Conservation (phyloP, 306 rosid species). For the Ormosia emarginata region DNA sequence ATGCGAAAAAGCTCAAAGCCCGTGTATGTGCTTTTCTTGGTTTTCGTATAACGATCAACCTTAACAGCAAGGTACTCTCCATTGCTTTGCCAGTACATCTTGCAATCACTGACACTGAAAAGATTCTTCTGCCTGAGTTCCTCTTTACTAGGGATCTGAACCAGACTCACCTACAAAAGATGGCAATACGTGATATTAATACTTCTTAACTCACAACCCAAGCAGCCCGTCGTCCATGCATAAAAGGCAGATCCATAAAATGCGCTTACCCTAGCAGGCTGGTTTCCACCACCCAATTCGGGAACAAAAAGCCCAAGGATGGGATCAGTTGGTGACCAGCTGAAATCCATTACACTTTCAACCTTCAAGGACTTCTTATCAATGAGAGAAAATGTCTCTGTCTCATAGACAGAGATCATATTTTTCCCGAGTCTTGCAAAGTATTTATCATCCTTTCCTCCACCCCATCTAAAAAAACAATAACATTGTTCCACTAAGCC, state of each 20-base stretch:
- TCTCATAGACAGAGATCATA: conserved; percentile 59
- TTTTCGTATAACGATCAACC: conserved; percentile 73
- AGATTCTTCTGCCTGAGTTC: conserved; percentile 73
- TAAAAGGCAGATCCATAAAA: neutral
- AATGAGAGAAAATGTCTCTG: conserved; percentile 66
- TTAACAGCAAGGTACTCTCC: conserved; percentile 81
- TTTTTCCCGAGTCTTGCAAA: conserved; percentile 76
- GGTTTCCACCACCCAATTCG: conserved; percentile 73
- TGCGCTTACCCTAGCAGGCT: conserved; percentile 68
- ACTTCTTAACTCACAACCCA: neutral
- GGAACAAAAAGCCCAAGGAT: conserved; percentile 69
- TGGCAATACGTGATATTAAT: neutral
- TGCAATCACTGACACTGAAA: conserved; percentile 77
- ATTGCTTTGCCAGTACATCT: conserved; percentile 81
- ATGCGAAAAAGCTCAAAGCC: conserved; percentile 77
- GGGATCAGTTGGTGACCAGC: conserved; percentile 74
- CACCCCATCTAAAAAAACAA: conserved; percentile 59
- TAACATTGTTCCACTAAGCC: neutral
- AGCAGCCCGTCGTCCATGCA: neutral
- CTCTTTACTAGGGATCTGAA: conserved; percentile 72
- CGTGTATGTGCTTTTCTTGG: conserved; percentile 67
- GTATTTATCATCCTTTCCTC: conserved; percentile 67
- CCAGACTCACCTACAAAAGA: conserved; percentile 56
- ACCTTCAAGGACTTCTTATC: conserved; percentile 69
- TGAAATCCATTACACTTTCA: conserved; percentile 64